phyloP scores from a whole-genome alignment of 1,284 basidiomycete species.

The Dichomitus squalens region DNA sequence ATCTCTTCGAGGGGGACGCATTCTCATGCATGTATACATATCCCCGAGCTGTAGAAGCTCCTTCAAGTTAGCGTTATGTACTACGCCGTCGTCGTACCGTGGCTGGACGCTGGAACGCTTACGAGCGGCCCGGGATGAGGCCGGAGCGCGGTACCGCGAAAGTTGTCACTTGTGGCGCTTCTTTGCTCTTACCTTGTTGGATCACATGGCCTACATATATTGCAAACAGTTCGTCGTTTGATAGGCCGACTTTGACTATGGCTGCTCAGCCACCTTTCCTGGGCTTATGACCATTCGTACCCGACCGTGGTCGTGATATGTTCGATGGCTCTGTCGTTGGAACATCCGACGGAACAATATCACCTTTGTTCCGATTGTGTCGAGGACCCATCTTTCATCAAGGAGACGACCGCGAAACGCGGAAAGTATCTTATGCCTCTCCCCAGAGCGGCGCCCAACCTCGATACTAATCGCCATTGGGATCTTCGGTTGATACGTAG shows the following conservation, averaged over 20 bases:
- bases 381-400: no score
- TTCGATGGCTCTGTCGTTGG: no score
- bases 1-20: no score
- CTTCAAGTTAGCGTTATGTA: no score
- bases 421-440: not conserved
- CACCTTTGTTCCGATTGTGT: no score
- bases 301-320: no score
- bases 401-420: not conserved
- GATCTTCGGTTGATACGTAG: constrained; percentile 3
- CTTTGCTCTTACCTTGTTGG: not conserved
- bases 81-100: no score
- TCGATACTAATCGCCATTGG: not conserved
- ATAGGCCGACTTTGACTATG: not conserved
- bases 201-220: not conserved
- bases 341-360: no score
- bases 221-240: not conserved
- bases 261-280: not conserved
- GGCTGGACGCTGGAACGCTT: no score
- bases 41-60: no score
- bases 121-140: not conserved
- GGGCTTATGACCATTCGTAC: no score
- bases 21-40: no score
- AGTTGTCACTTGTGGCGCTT: not conserved
- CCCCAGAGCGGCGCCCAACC: not conserved
- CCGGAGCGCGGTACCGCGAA: not conserved